These are phyloP conservation scores for Russula emetica DNA, from an alignment of 768 basidiomycete species.

Conservation along the genomic window DNA sequence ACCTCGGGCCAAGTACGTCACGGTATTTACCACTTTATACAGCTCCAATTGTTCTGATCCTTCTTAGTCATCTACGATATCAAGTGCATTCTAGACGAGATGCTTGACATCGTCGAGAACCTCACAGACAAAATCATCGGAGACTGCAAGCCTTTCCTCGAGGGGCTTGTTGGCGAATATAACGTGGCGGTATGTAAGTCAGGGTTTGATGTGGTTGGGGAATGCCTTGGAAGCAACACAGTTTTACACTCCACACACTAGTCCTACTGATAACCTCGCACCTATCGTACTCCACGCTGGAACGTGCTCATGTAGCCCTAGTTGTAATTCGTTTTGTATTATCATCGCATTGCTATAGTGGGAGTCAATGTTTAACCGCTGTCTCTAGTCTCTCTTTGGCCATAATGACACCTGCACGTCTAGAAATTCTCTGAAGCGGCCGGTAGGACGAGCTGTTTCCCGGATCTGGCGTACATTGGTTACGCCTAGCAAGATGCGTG, in stretches of 20 bases:
- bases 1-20: conserved; percentile 49
- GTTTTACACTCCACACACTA: conserved; percentile 33
- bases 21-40: neutral
- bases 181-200: conserved; percentile 29
- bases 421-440: neutral
- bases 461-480: conserved; percentile 1
- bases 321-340: conserved; percentile 29
- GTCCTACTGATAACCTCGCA: conserved; percentile 34
- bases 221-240: conserved; percentile 26
- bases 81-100: conserved; percentile 54
- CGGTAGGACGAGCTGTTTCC: neutral
- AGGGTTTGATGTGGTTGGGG: conserved; percentile 28
- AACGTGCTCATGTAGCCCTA: conserved; percentile 27
- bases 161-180: conserved; percentile 30
- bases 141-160: conserved; percentile 38
- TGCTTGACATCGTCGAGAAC: conserved; percentile 49
- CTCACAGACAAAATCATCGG: conserved; percentile 47
- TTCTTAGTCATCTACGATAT: conserved; percentile 51
- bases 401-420: neutral
- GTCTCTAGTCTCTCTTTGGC: conserved; percentile 4
- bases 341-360: conserved; percentile 29
- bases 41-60: conserved; percentile 6
- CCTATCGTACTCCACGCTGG: conserved; percentile 27
- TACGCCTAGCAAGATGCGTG: neutral
- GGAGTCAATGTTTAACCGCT: conserved; percentile 18